Evolutionary conservation across 164 flowering plant species (phyloP).

Genomic region (Platanus orientalis): DNA sequence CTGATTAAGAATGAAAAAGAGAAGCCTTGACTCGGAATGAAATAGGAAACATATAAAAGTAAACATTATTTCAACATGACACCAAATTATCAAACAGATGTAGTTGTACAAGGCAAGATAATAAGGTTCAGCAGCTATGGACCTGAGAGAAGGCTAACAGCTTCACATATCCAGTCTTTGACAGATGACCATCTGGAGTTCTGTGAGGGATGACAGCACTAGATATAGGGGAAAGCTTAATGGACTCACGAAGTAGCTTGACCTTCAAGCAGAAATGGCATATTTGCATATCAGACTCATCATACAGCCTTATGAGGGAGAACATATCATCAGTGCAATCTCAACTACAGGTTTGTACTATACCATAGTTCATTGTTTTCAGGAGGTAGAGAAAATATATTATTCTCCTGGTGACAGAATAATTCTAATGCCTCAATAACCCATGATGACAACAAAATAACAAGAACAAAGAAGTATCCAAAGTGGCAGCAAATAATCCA

Average conservation of each 20-base stretch:
- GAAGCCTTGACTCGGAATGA: neutral
- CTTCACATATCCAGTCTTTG: constrained; percentile 86
- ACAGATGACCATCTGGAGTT: constrained; percentile 69
- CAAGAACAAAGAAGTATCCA: too few relatives aligned
- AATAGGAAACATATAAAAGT: neutral
- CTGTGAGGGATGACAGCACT: constrained; percentile 76
- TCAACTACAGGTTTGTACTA: constrained; percentile 1
- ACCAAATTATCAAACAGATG: neutral
- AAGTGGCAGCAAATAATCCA: too few relatives aligned
- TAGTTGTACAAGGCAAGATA: neutral
- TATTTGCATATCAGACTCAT: constrained; percentile 6
- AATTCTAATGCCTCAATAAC: too few relatives aligned
- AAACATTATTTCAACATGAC: too few relatives aligned
- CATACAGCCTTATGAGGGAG: neutral
- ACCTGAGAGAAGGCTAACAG: constrained; percentile 93
- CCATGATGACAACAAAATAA: too few relatives aligned
- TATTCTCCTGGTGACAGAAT: neutral
- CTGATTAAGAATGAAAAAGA: constrained; percentile 28
- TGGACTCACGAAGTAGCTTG: constrained; percentile 72
- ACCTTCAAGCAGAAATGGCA: constrained; percentile 47
- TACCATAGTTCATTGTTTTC: neutral
- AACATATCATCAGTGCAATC: neutral
- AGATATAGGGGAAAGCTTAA: constrained; percentile 75
- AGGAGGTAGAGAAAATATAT: neutral
- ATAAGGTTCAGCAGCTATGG: constrained; percentile 1